Evolutionary conservation across 2,329 filamentous ascomycete genomes (phyloP), one percentile per base, ranked within the genome.

Genomic region (Alternaria metachromatica): DNA sequence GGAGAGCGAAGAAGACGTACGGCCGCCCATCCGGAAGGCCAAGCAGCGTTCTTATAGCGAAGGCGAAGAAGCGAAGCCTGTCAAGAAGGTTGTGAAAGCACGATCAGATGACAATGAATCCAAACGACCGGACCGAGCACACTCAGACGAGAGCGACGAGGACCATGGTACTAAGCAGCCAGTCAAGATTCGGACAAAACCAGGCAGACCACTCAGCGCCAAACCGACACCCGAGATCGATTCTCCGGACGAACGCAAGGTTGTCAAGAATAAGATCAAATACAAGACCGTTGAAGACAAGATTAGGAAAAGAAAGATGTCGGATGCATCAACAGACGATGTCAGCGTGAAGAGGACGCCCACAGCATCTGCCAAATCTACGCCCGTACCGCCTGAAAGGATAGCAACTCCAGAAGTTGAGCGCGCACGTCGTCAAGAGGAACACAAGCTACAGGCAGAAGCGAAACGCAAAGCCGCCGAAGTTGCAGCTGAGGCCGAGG

Each of bases 1-100:
- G 3, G 76, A 79, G 50, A 78, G 73, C 56, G 78, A 80, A 43
- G 76, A 79, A 49, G 77, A 80, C 54, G 76, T 78, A n/a, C 76
- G 78, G 21, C 73, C 76, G 13, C 76, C 76, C 8, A 72, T 67
- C 21, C 74, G 77, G 64, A 79, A 78, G 57, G 62, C 64, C 25
- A 78, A 79, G 28, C 73, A 72, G 45, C 72, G 77, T 12, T 77
- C 77, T 2, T 77, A 68, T 21, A 80, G 78, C 62, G 76, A 79
- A 48, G 76, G 76, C 21, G 76, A 77, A 54, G 76, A 76, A 33
- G 68, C 71, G 54, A 77, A 78, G 58, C 71, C 74, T 21, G 72
- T 72, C 49, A 80, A 79, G 66, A 77, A 72, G 57, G 63, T 66
- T 23, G 65, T 72, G 45, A 80, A 79, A 56, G 67, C 64, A 43